Percentiles rank a stretch among this genome's conserved stretches.
Conservation (phyloP, 257 asterid species). For the Euphrasia confusa region DNA sequence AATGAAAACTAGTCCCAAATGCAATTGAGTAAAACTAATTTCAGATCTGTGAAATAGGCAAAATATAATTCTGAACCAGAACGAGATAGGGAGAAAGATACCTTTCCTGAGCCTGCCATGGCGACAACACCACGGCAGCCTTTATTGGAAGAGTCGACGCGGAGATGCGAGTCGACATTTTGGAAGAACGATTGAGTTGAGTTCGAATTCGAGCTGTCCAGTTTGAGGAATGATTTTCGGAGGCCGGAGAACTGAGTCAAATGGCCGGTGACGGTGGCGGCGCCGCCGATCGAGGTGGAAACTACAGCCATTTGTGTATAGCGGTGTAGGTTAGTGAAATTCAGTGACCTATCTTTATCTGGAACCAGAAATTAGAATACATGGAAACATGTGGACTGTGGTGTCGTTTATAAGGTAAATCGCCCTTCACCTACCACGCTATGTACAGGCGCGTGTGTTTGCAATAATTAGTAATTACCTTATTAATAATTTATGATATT, state of each 20-base stretch:
- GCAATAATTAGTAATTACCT: too few species aligned
- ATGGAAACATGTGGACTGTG: constrained; percentile 27
- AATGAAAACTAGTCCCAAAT: not conserved
- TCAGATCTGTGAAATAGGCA: constrained; percentile 29
- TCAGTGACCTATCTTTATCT: constrained; percentile 24
- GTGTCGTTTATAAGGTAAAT: constrained; percentile 27
- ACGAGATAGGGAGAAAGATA: constrained; percentile 21
- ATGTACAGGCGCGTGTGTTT: constrained; percentile 21
- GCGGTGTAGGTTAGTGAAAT: constrained; percentile 18
- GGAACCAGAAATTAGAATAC: constrained; percentile 12
- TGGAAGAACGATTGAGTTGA: constrained; percentile 48
- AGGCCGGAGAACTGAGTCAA: constrained; percentile 59
- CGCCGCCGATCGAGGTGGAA: constrained; percentile 40
- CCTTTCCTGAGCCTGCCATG: constrained; percentile 98
- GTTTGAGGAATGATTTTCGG: constrained; percentile 58
- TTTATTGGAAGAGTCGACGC: constrained; percentile 40
- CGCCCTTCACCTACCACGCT: constrained; percentile 37
- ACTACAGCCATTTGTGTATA: constrained; percentile 35
- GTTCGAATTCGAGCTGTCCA: constrained; percentile 46
- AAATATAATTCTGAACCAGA: not conserved
- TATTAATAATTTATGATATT: too few species aligned
- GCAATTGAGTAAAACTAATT: constrained; percentile 9
- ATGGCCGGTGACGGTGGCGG: constrained; percentile 34
- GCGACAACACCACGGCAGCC: constrained; percentile 62
- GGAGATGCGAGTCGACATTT: constrained; percentile 50